Evolutionary conservation across 371 early-diverging fungal species (phyloP), one percentile per base, ranked within the genome.

Genomic region (Rhizopus microsporus): DNA sequence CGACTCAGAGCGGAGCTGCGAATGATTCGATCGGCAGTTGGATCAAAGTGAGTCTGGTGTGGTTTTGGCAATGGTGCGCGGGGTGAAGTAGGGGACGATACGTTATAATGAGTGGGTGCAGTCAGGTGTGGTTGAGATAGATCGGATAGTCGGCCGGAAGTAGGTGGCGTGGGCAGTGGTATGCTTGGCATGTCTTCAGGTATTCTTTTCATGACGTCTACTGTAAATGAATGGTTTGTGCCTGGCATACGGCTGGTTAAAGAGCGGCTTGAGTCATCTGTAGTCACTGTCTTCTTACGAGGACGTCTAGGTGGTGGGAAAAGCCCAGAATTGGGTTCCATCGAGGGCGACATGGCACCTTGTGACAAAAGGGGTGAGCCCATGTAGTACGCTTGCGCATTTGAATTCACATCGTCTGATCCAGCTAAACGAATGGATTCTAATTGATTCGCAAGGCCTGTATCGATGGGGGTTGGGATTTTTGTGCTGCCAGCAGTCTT

Each of bases 281-380:
- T 7, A 13, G 44, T n/a, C 15, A 46, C 34, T 32, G 54, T 54
- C 17, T 54, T 60, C n/a, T 42, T 55, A 8, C 44, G 50, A 0
- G 55, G 38, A 2, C 56, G 40, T 51, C 61, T 42, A 13, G 61
- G 61, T 16, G 61, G 61, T 12, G 61, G 61, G 32, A 23, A 56
- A 0, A 61, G 35, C 0, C 61, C 54, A 3, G 35, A 37, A 7
- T 5, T 16, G 7, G 16, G 16, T 23, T 23, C 17, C 34, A 34
- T 17, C 3, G 38, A 23, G 13, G 7, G 44, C 23, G 23, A 23
- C 23, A 16, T 17, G 44, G 0, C 23, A 9, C 44, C 23, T 44
- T 15, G 44, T 44, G 44, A 44, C 16, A 16, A 29, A 15, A 42
- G 12, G 16, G 9, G 37, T 10, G 51, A 33, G 16, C n/a, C n/a